phyloP scores from a whole-genome alignment of 2,329 filamentous ascomycete species.

The Aspergillus pseudoviridinutans region DNA sequence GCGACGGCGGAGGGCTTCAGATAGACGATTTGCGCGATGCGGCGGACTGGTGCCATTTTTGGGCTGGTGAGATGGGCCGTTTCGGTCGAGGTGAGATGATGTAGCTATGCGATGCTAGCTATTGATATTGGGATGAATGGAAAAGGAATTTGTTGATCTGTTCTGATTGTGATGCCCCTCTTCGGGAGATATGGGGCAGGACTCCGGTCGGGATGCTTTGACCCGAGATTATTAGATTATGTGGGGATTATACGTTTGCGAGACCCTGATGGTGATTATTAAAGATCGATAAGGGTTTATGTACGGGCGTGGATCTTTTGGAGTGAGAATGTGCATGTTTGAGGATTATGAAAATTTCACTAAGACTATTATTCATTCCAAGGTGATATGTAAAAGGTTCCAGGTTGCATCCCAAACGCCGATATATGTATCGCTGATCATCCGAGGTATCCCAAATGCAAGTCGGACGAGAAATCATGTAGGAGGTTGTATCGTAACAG shows the following conservation, averaged over 20 bases:
- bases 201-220: background rate
- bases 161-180: background rate
- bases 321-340: background rate
- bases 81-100: background rate
- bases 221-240: background rate
- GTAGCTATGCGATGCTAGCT: background rate
- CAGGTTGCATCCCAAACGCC: background rate
- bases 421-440: background rate
- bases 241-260: background rate
- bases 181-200: background rate
- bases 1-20: conserved; percentile 63
- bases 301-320: background rate
- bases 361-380: background rate
- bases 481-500: background rate
- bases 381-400: background rate
- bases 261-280: background rate
- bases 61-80: background rate
- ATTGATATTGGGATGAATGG: background rate
- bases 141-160: background rate
- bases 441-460: background rate
- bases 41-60: conserved; percentile 22
- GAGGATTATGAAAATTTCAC: background rate
- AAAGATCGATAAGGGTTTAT: background rate
- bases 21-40: conserved; percentile 69
- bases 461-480: background rate